Conservation (phyloP, 345 rosid species). For the Barbarea vulgaris region DNA sequence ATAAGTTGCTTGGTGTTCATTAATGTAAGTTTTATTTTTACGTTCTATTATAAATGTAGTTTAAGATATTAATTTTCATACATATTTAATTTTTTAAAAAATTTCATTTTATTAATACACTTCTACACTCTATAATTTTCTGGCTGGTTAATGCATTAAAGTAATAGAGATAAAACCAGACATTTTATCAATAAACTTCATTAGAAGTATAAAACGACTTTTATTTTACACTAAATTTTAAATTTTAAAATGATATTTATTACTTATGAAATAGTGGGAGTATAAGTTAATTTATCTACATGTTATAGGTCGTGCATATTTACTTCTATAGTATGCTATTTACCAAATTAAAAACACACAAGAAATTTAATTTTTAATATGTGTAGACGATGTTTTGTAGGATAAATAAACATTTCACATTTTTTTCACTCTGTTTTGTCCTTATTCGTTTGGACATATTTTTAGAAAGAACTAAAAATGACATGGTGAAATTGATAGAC, state of each 20-base stretch:
- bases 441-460: constrained; percentile 7
- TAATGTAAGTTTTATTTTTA: not conserved
- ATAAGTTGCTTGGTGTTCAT: not conserved
- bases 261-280: not conserved
- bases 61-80: too few species aligned
- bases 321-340: not conserved
- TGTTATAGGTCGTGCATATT: not conserved
- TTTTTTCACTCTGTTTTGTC: not conserved
- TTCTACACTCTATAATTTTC: not conserved
- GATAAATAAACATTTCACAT: not conserved
- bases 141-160: not conserved
- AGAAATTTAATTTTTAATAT: too few species aligned
- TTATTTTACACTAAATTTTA: not conserved
- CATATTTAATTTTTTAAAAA: too few species aligned
- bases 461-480: not conserved
- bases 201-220: not conserved
- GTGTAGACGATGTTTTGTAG: not conserved
- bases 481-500: not conserved
- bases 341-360: too few species aligned
- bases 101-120: too few species aligned
- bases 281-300: not conserved
- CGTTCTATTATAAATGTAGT: too few species aligned
- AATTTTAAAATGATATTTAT: not conserved
- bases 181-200: not conserved
- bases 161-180: not conserved